These are phyloP conservation scores for Capsicum rhomboideum DNA, from an alignment of 257 asterid species.

Conservation along the genomic window DNA sequence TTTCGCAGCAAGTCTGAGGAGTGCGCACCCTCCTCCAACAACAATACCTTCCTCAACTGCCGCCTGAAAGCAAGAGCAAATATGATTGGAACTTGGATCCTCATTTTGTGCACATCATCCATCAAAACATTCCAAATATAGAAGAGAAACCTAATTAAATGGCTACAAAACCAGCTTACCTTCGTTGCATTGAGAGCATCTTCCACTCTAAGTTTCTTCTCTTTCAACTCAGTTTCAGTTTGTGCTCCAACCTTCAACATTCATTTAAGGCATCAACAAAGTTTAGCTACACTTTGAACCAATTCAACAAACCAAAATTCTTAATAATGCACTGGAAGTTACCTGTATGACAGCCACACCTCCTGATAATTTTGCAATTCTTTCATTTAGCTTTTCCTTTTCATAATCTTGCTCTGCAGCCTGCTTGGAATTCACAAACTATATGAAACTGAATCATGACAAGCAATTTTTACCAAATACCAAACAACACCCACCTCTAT, in stretches of 20 bases:
- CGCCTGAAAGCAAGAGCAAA: slow-evolving; percentile 43
- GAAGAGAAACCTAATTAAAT: not conserved
- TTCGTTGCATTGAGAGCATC: slow-evolving; percentile 99
- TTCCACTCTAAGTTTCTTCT: slow-evolving; percentile 95
- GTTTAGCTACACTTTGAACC: not conserved
- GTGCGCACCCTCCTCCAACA: slow-evolving; percentile 96
- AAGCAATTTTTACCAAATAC: not conserved
- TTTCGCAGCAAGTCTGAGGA: slow-evolving; percentile 77
- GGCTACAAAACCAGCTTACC: slow-evolving; percentile 25
- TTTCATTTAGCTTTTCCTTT: slow-evolving; percentile 78
- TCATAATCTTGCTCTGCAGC: slow-evolving; percentile 90
- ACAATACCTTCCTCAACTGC: slow-evolving; percentile 99
- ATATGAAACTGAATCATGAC: not conserved
- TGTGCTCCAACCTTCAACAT: slow-evolving; percentile 87
- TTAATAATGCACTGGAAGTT: not conserved
- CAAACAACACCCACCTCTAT: slow-evolving; percentile 50
- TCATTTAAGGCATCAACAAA: not conserved
- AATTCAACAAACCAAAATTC: not conserved
- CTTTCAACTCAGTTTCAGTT: slow-evolving; percentile 95
- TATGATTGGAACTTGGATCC: not conserved
- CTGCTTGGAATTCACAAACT: slow-evolving; percentile 23
- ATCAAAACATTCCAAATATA: not conserved
- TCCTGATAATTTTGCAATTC: slow-evolving; percentile 94
- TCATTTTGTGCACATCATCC: not conserved
- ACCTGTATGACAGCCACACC: slow-evolving; percentile 99